Evolutionary conservation across 2,329 filamentous ascomycete species (phyloP).

Genomic region (Epichloe gansuensis): DNA sequence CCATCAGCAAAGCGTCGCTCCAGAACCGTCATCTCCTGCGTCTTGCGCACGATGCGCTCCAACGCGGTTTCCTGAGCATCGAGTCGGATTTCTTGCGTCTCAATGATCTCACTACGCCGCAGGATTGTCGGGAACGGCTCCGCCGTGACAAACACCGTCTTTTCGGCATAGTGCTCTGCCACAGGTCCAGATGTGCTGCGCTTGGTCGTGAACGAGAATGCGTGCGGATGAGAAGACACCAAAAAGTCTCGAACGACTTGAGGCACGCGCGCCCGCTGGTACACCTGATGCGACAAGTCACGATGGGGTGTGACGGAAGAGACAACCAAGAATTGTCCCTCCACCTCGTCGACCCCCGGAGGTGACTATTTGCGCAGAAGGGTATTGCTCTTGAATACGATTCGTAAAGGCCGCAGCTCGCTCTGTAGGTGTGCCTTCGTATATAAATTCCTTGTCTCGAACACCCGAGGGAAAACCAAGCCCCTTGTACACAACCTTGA

Average conservation of each 20-base stretch:
- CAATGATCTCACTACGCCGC: slow-evolving; percentile 72
- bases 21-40: slow-evolving; percentile 65
- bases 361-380: slow-evolving; percentile 68
- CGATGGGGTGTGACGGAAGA: slow-evolving; percentile 72
- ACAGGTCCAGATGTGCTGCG: slow-evolving; percentile 58
- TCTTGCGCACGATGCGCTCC: slow-evolving; percentile 83
- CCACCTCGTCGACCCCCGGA: slow-evolving; percentile 63
- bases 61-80: slow-evolving; percentile 75
- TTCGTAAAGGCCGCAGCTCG: slow-evolving; percentile 74
- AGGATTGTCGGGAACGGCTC: slow-evolving; percentile 88
- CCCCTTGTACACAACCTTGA: slow-evolving; percentile 80
- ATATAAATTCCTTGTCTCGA: slow-evolving; percentile 85
- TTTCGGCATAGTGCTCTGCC: slow-evolving; percentile 67
- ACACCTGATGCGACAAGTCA: slow-evolving; percentile 70
- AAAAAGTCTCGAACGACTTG: slow-evolving; percentile 79
- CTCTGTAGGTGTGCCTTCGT: slow-evolving; percentile 70
- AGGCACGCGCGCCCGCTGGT: slow-evolving; percentile 75
- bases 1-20: slow-evolving; percentile 64
- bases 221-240: slow-evolving; percentile 62
- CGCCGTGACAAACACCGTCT: slow-evolving; percentile 69
- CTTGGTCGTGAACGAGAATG: slow-evolving; percentile 65
- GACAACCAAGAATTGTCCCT: slow-evolving; percentile 83
- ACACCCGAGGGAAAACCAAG: slow-evolving; percentile 73
- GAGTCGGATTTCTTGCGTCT: slow-evolving; percentile 52
- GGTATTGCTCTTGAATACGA: slow-evolving; percentile 83